Base-by-base conservation (phyloP, 192 early-diverging fungal species). In the Phycomyces blakesleeanus region DNA sequence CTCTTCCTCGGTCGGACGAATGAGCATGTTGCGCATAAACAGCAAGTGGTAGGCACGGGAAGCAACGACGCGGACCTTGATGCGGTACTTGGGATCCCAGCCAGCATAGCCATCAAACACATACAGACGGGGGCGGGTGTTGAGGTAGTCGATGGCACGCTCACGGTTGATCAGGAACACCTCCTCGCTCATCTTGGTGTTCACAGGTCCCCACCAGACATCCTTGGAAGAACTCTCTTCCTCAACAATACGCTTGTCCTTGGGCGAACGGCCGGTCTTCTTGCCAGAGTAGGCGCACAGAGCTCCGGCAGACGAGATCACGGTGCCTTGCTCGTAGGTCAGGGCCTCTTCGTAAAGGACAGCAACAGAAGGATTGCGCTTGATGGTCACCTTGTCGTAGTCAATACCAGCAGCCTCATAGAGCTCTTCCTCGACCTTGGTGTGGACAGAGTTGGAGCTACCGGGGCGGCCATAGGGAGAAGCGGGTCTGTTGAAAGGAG, bases 21-120 rank as follows among this genome's bases (percentile, higher is more conserved):
- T 96, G 66, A 98, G 83, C 94, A 98, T 98, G 83, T 98, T 96
- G 82, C 85, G 81, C 96, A 98, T 98, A 76, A 98, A 98, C 62
- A 98, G 80, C 24, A 88, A 85, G 74, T 98, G 94, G 82, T 98
- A 97, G 37, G 96, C 94, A 64, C 93, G 89, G 22, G 94, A 88
- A 66, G 92, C 93, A 70, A 98, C 87, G 10, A 96, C 86, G 57
- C 96, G 90, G 53, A 98, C 89, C 84, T 98, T 98, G 78, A 95
- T 92, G 62, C 95, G 87, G 83, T 97, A 92, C 82, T 93, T 93
- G 66, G 93, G 90, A 74, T 98, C 96, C 96, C 96, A 98, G 14
- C 96, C 96, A 56, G 96, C 96, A 69, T 78, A 98, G 11, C 93
- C 96, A 77, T 98, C 96, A 78, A 98, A 92, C 61, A 98, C 93